These are phyloP conservation scores for Penicillium psychrosexuale DNA, from an alignment of 2,329 filamentous ascomycete species.

Conservation along the genomic window DNA sequence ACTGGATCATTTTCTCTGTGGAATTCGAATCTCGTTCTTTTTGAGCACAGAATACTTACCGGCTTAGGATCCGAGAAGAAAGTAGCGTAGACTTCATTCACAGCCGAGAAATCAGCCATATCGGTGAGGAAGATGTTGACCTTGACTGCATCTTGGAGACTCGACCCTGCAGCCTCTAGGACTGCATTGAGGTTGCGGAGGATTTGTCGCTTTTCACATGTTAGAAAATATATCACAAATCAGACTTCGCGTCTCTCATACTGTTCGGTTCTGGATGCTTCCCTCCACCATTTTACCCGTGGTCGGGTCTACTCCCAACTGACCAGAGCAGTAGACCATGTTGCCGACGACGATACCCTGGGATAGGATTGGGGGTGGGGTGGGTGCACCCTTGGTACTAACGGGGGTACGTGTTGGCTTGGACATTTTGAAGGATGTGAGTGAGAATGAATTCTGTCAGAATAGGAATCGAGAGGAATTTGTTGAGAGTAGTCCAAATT, in stretches of 20 bases:
- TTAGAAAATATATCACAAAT: neutral
- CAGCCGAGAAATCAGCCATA: slow-evolving; percentile 65
- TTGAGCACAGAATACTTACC: slow-evolving; percentile 13
- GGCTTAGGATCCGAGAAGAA: slow-evolving; percentile 28
- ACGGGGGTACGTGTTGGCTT: slow-evolving; percentile 28
- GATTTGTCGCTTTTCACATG: slow-evolving; percentile 46
- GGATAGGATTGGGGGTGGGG: slow-evolving; percentile 52
- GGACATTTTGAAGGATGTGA: slow-evolving; percentile 4
- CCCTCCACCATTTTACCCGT: slow-evolving; percentile 55
- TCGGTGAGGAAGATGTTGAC: slow-evolving; percentile 63
- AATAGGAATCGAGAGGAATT: neutral
- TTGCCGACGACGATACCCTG: slow-evolving; percentile 60
- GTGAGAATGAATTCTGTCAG: neutral
- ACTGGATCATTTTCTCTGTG: neutral
- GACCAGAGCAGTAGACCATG: slow-evolving; percentile 65
- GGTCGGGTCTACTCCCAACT: slow-evolving; percentile 55
- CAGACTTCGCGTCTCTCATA: slow-evolving; percentile 29
- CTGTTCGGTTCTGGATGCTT: slow-evolving; percentile 52
- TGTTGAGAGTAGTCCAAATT: neutral
- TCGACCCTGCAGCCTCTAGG: slow-evolving; percentile 58
- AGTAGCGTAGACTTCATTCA: slow-evolving; percentile 71
- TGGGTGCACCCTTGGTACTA: slow-evolving; percentile 45
- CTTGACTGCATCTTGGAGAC: slow-evolving; percentile 60
- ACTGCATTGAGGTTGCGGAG: slow-evolving; percentile 56
- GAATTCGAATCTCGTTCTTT: neutral